Base-by-base conservation (phyloP, 1,284 basidiomycete species). In the Sporisorium sorghi region DNA sequence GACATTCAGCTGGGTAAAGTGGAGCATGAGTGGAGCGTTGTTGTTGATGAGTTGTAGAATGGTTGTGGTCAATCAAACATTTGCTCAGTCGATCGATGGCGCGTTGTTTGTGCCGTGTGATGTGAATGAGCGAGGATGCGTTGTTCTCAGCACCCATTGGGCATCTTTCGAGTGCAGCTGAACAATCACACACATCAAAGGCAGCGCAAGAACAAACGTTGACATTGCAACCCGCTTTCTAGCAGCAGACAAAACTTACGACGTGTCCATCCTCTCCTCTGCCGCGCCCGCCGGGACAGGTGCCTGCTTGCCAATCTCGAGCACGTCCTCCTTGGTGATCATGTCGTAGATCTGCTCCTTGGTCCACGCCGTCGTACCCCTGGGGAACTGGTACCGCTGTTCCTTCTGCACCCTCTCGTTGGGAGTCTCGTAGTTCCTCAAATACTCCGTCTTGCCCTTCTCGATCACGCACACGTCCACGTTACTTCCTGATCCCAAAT, bases 401-500 rank as follows among this genome's bases (percentile, higher is more conserved):
- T 84, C 83, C 73, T 84, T 84, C 23, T 64, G 50, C 5, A 75
- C 83, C 11, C 83, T 59, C 57, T 83, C 77, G 56, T 83, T 83
- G 14, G 82, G 82, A 37, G 68, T 83, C 10, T 71, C 73, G 69
- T 81, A 82, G 61, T 83, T 82, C 40, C 83, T 60, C 43, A 82
- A 58, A 49, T 78, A 78, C 51, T 84, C 78, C 0, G 83, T 83
- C 49, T 68, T 66, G n/a, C 66, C 51, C 48, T 83, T 80, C 24
- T 79, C 78, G 60, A 99, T 97, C 66, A 99, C 89, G 84, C 94
- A 96, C 0, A 95, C 95, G 85, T 99, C 97, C 78, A 99, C 91
- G 84, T 99, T 99, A 21, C 92, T 94, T 54, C 97, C 97, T 0
- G 94, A 97, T 10, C 97, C 97, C 42, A 99, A 89, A 87, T 99